These are phyloP conservation scores for Apiospora marii DNA, from an alignment of 2,329 filamentous ascomycete genomes.

Conservation along the genomic window DNA sequence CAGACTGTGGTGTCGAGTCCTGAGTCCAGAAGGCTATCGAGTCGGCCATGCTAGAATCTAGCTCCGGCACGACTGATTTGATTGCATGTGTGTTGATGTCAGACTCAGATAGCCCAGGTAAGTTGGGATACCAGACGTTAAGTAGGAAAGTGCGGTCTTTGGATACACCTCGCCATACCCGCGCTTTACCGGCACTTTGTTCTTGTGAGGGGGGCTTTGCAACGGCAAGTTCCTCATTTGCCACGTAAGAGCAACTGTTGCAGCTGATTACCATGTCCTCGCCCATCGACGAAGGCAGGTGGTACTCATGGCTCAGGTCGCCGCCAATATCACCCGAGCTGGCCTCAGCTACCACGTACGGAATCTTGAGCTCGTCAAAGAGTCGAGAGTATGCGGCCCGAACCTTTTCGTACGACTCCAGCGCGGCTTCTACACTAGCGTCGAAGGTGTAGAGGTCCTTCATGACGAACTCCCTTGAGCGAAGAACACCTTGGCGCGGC, in stretches of 20 bases:
- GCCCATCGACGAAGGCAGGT: conserved; percentile 79
- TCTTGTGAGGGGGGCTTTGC: conserved; percentile 33
- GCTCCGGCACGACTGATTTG: conserved; percentile 69
- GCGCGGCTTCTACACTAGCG: conserved; percentile 67
- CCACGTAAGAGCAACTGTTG: conserved; percentile 74
- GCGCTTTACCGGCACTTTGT: conserved; percentile 26
- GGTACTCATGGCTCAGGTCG: conserved; percentile 92
- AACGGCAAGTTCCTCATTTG: conserved; percentile 85
- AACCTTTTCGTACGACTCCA: conserved; percentile 82
- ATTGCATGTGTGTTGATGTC: conserved; percentile 64
- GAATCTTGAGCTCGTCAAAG: conserved; percentile 83
- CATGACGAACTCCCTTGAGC: conserved; percentile 94
- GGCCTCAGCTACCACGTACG: conserved; percentile 84
- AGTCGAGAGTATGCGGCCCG: conserved; percentile 76
- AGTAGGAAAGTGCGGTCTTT: conserved; percentile 73
- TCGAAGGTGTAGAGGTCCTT: conserved; percentile 99
- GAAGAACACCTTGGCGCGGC: conserved; percentile 85
- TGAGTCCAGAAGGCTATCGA: conserved; percentile 60
- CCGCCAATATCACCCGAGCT: conserved; percentile 98
- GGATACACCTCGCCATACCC: conserved; percentile 70
- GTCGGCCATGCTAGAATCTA: conserved; percentile 76
- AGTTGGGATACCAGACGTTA: conserved; percentile 69
- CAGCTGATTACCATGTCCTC: conserved; percentile 89
- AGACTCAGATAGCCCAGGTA: conserved; percentile 27
- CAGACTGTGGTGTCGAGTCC: conserved; percentile 39